These are phyloP conservation scores for Fragilaria crotonensis DNA, from an alignment of 108 stramenopile species.

Conservation along the genomic window DNA sequence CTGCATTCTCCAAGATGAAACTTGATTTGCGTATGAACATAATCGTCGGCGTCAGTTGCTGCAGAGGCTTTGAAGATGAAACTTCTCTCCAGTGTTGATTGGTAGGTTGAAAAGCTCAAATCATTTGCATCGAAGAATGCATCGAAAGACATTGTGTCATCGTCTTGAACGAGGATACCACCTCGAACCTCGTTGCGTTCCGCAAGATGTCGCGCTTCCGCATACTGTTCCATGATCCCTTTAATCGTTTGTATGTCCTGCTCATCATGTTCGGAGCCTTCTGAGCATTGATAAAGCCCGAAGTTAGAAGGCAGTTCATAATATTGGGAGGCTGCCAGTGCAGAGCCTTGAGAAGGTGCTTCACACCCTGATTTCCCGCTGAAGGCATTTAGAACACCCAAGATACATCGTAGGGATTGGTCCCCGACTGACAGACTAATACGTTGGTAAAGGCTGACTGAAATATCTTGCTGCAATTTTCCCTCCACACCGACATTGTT, in stretches of 20 bases:
- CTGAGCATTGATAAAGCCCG: constrained; percentile 1
- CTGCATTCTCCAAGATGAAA: constrained; percentile 32
- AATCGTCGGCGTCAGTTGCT: constrained; percentile 8
- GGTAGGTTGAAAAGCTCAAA: constrained; percentile 51
- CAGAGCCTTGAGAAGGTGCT: too few relatives aligned
- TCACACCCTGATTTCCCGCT: too few relatives aligned
- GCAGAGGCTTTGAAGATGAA: not conserved
- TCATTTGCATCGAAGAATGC: constrained; percentile 84
- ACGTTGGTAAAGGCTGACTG: constrained; percentile 31
- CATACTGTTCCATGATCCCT: constrained; percentile 68
- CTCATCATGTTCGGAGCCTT: too few relatives aligned
- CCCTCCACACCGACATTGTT: constrained; percentile 1
- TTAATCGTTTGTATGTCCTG: constrained; percentile 49
- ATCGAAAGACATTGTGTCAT: constrained; percentile 54
- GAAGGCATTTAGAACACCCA: constrained; percentile 6
- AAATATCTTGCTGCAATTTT: constrained; percentile 30
- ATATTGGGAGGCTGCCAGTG: too few relatives aligned
- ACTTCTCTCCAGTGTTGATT: constrained; percentile 29
- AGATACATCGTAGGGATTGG: constrained; percentile 14
- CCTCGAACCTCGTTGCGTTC: constrained; percentile 57
- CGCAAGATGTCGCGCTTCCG: constrained; percentile 57
- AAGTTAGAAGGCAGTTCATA: too few relatives aligned
- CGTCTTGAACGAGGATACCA: constrained; percentile 46
- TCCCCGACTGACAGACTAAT: constrained; percentile 25
- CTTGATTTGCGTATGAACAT: constrained; percentile 46